These are phyloP conservation scores for Rhizopus sp. DNA, from an alignment of 371 early-diverging fungal species.

Conservation along the genomic window DNA sequence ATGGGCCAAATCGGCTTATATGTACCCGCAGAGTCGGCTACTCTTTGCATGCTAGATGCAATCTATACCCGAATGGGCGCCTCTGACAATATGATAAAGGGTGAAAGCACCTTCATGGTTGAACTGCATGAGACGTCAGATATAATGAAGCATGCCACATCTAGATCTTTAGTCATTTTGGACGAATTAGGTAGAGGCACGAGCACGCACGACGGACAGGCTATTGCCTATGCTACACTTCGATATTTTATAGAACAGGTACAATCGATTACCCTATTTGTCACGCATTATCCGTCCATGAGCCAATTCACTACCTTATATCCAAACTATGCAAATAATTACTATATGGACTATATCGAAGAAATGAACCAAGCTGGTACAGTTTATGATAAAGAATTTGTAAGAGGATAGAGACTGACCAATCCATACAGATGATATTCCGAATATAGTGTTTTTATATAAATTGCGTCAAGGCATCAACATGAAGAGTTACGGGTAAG, in stretches of 20 bases:
- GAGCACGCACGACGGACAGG: constrained; percentile 87
- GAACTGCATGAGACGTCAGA: constrained; percentile 84
- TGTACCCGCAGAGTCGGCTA: constrained; percentile 62
- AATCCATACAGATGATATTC: constrained; percentile 9
- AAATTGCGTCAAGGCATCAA: constrained; percentile 82
- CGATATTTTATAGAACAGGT: constrained; percentile 71
- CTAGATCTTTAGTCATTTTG: constrained; percentile 81
- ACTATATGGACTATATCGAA: constrained; percentile 78
- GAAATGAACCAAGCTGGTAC: constrained; percentile 29
- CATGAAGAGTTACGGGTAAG: constrained; percentile 73
- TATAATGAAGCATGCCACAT: constrained; percentile 71
- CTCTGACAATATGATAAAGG: constrained; percentile 63
- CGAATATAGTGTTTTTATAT: constrained; percentile 82
- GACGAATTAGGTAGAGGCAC: constrained; percentile 99
- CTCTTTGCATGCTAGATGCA: constrained; percentile 67
- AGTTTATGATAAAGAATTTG: background rate
- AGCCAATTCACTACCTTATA: constrained; percentile 49
- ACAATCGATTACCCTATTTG: constrained; percentile 59
- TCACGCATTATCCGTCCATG: constrained; percentile 77
- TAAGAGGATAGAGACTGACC: background rate
- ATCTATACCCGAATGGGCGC: constrained; percentile 75
- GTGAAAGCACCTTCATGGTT: constrained; percentile 90
- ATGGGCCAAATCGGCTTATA: constrained; percentile 87
- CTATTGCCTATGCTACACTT: constrained; percentile 90
- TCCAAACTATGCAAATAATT: constrained; percentile 45